These are phyloP conservation scores for Meyerozyma guilliermondii DNA, from an alignment of 1,139 yeast species.

Conservation along the genomic window DNA sequence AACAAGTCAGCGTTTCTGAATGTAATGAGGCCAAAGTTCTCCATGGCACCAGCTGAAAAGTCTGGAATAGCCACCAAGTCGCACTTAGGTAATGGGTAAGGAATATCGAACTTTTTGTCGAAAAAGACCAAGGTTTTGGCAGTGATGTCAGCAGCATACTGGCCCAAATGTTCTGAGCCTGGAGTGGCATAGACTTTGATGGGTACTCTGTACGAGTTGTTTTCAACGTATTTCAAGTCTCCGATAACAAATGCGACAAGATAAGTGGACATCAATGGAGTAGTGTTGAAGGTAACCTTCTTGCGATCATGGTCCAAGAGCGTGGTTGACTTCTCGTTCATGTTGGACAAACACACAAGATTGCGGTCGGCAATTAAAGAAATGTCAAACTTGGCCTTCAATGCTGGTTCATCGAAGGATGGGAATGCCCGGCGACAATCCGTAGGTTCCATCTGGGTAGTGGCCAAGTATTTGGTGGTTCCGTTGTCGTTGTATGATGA, in stretches of 20 bases:
- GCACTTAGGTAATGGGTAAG: constrained; percentile 56
- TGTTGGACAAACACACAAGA: constrained; percentile 71
- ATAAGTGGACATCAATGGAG: constrained; percentile 75
- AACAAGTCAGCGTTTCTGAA: constrained; percentile 52
- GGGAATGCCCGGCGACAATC: constrained; percentile 92
- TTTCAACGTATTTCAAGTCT: constrained; percentile 30
- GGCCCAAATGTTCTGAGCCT: constrained; percentile 46
- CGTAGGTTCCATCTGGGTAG: constrained; percentile 88
- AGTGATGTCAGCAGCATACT: constrained; percentile 46
- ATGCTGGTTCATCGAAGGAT: constrained; percentile 81
- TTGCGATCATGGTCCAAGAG: constrained; percentile 42
- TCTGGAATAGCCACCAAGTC: constrained; percentile 56
- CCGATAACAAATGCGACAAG: constrained; percentile 49
- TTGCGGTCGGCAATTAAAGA: constrained; percentile 54
- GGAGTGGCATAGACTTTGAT: constrained; percentile 53
- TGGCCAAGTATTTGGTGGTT: constrained; percentile 59
- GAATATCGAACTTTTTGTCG: constrained; percentile 47
- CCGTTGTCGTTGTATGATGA: constrained; percentile 63
- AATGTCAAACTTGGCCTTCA: constrained; percentile 74
- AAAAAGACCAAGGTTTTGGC: constrained; percentile 49
- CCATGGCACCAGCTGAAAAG: constrained; percentile 61
- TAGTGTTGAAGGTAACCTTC: constrained; percentile 44
- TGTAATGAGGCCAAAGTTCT: constrained; percentile 54
- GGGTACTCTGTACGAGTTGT: constrained; percentile 31
- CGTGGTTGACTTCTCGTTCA: constrained; percentile 59